Evolutionary conservation across 2,329 filamentous ascomycete genomes (phyloP).

Genomic region (Pseudopyricularia javanii): DNA sequence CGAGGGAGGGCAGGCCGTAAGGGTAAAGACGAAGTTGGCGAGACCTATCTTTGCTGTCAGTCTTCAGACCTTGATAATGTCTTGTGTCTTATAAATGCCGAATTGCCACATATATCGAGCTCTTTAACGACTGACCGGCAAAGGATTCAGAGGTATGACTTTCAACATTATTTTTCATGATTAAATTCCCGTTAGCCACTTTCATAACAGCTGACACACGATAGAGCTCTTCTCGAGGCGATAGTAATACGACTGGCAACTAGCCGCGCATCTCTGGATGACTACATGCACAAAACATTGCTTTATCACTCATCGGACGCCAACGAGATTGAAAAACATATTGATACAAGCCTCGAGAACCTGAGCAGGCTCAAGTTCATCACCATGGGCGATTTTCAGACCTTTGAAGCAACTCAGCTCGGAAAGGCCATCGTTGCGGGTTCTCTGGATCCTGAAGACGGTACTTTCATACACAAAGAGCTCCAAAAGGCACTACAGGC

Average conservation of each 20-base stretch:
- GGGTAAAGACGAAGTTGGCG: slow-evolving; percentile 65
- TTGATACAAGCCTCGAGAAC: slow-evolving; percentile 39
- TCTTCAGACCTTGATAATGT: slow-evolving; percentile 57
- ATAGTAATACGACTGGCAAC: slow-evolving; percentile 57
- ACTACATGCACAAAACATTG: slow-evolving; percentile 58
- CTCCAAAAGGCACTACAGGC: slow-evolving; percentile 53
- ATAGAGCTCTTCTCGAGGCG: slow-evolving; percentile 59
- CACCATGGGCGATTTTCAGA: slow-evolving; percentile 30
- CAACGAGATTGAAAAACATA: slow-evolving; percentile 35
- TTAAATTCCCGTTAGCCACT: neutral
- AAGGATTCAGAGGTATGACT: slow-evolving; percentile 15
- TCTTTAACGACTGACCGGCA: slow-evolving; percentile 39
- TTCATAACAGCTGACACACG: slow-evolving; percentile 41
- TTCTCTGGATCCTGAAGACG: slow-evolving; percentile 62
- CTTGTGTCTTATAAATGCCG: slow-evolving; percentile 57
- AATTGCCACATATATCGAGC: slow-evolving; percentile 58
- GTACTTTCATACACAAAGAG: slow-evolving; percentile 60
- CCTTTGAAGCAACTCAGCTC: slow-evolving; percentile 49
- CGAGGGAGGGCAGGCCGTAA: slow-evolving; percentile 66
- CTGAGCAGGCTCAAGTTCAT: slow-evolving; percentile 34
- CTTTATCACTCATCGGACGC: slow-evolving; percentile 44
- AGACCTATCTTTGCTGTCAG: slow-evolving; percentile 66
- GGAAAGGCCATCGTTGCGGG: slow-evolving; percentile 63
- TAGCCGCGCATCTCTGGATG: slow-evolving; percentile 49
- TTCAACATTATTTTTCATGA: slow-evolving; percentile 22